Base-by-base conservation (phyloP, 495 filamentous ascomycete genomes). In the Clohesyomyces aquaticus region DNA sequence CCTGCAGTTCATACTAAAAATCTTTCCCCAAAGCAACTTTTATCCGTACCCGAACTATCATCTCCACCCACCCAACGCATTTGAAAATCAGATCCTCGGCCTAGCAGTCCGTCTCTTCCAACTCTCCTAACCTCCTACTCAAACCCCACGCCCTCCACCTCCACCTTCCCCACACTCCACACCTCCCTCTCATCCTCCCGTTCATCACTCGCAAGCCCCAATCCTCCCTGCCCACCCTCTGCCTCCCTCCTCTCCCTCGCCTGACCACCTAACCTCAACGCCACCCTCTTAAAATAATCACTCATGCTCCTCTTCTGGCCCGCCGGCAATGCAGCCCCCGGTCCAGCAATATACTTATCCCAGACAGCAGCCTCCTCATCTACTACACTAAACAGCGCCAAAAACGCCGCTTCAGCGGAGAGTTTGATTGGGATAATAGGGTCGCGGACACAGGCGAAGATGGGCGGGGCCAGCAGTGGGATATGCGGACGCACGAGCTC, bases 231-330 rank as follows among this genome's bases (percentile, higher is more conserved):
- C 4, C 93, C 94, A 51, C 91, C 92, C 73, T 96, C 91, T 8
- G 95, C 95, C 68, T 95, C 90, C 71, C 82, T 88, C 69, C 93
- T 81, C 74, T 98, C 94, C 63, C 91, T 81, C 0, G 91, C 90
- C 73, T 96, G 94, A 55, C 76, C 83, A 1, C 87, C 93, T 19
- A 98, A 76, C 68, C 92, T 82, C 58, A 96, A 74, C 14, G 90
- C 90, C 45, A 98, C 87, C 16, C 95, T 82, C 81, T 96, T 96
- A 78, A 98, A 98, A 77, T 98, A 98, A 70, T 98, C 94, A 46
- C 87, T 84, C 90, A 98, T 97, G 73, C 89, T 93, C 58, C 94
- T 79, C 82, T 95, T 95, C 28, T 82, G 83, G 9, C 82, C 86
- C 0, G 88, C 78, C 2, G 83, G 78, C 32, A 96, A 75, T 0